These are phyloP conservation scores for Ampelomyces quisqualis DNA, from an alignment of 2,329 filamentous ascomycete genomes.

Conservation along the genomic window DNA sequence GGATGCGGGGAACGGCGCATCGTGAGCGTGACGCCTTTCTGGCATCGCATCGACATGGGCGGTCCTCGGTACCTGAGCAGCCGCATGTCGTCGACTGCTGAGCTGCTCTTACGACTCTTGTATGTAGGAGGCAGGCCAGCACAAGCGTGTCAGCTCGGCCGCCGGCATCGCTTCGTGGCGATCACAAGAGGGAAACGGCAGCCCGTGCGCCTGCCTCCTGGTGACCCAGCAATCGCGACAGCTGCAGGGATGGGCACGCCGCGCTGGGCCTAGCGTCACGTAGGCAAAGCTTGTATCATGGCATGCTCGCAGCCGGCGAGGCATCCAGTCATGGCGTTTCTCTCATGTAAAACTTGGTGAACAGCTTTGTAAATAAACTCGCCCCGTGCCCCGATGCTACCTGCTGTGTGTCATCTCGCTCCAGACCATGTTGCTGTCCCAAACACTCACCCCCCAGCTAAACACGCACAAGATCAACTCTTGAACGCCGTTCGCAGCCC, in stretches of 20 bases:
- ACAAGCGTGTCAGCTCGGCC: too few species aligned
- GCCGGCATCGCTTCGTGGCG: conserved; percentile 17
- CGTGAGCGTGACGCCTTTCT: conserved; percentile 12
- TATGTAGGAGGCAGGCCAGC: conserved; percentile 11
- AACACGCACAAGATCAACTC: conserved; percentile 41
- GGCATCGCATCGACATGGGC: too few species aligned
- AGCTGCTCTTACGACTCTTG: conserved; percentile 7
- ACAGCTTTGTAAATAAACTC: conserved; percentile 26
- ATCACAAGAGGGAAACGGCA: conserved; percentile 34
- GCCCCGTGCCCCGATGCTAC: conserved; percentile 14
- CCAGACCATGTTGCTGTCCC: conserved; percentile 39
- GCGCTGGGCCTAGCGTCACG: conserved; percentile 20
- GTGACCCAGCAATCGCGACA: conserved; percentile 33
- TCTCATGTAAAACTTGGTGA: conserved; percentile 30
- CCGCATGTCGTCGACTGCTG: too few species aligned
- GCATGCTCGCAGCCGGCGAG: conserved; percentile 23
- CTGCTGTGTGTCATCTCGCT: conserved; percentile 1
- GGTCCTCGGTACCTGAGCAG: too few species aligned
- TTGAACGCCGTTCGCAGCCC: conserved; percentile 15
- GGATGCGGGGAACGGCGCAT: conserved; percentile 30
- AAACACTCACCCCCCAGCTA: conserved; percentile 33
- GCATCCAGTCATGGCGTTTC: conserved; percentile 36
- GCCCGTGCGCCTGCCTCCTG: conserved; percentile 35
- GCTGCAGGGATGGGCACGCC: conserved; percentile 23
- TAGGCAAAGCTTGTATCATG: conserved; percentile 36